Conservation (phyloP, 140 eudicot species). For the Senecio squalidus region DNA sequence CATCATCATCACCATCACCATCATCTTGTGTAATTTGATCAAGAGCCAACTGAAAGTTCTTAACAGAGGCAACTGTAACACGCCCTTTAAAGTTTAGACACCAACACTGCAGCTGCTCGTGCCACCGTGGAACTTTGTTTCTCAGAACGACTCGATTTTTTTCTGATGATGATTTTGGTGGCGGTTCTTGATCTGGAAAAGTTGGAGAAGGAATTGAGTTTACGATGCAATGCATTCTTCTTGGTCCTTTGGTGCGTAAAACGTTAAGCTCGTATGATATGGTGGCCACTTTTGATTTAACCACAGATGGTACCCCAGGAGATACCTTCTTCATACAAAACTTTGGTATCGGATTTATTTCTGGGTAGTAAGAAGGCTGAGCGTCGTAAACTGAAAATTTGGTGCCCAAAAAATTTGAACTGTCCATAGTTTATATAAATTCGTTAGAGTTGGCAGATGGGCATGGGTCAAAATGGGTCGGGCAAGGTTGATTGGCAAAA, state of each 20-base stretch:
- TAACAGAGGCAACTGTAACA: slow-evolving; percentile 65
- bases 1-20: slow-evolving; percentile 33
- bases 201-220: slow-evolving; percentile 48
- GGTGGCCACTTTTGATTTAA: slow-evolving; percentile 41
- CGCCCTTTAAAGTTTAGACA: slow-evolving; percentile 63
- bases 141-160: slow-evolving; percentile 21
- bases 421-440: slow-evolving; percentile 17
- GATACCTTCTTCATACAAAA: slow-evolving; percentile 27
- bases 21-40: slow-evolving; percentile 24
- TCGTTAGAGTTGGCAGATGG: neutral
- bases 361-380: slow-evolving; percentile 30
- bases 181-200: slow-evolving; percentile 12
- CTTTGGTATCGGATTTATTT: slow-evolving; percentile 12
- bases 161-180: slow-evolving; percentile 10
- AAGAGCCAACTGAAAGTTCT: slow-evolving; percentile 53
- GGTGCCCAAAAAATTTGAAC: slow-evolving; percentile 69
- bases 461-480: neutral
- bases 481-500: neutral
- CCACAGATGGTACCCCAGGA: slow-evolving; percentile 19
- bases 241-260: slow-evolving; percentile 63
- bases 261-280: slow-evolving; percentile 59
- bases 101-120: slow-evolving; percentile 66
- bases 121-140: slow-evolving; percentile 63
- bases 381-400: slow-evolving; percentile 44
- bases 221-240: slow-evolving; percentile 60